Evolutionary conservation across 108 stramenopile genomes (phyloP), one percentile per base, ranked within the genome.

Genomic region (Cyclotella distinguenda): DNA sequence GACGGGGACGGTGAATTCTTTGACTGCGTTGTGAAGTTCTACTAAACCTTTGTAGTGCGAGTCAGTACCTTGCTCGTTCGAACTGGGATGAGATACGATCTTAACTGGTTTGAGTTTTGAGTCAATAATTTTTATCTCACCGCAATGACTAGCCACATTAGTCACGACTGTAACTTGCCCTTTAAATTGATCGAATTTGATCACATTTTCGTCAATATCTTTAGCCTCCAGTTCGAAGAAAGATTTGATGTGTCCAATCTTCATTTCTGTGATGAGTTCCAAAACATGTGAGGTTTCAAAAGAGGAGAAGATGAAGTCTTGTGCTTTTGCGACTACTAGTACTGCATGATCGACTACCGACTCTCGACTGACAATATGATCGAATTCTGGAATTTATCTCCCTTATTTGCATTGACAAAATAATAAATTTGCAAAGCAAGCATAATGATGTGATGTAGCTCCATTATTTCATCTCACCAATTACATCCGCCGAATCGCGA

Each of bases 121-220:
- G n/a, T n/a, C n/a, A n/a, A n/a, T n/a, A n/a, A n/a, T n/a, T n/a
- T n/a, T n/a, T n/a, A n/a, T n/a, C 72, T 73, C 35, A 64, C 74
- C 92, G 57, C 92, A 94, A 52, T 87, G 76, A 28, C 81, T 84
- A 5, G 92, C 92, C 12, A 94, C 92, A 66, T 94, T 94, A 21
- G 86, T 78, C 15, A 94, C 30, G 18, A 94, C 77, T 0, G 85
- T 86, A 1, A 90, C 86, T 46, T 89, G 79, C 8, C 89, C 92
- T 35, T 64, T 55, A 52, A 89, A 86, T 56, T 74, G 72, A 34
- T 63, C 60, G 64, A 94, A 94, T 34, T 68, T 54, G 26, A 89
- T 33, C 25, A 56, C 15, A 4, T 84, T 61, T 33, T 84, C 84
- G 52, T 87, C 75, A 48, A 94, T 90, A 60, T 94, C 88, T 13